phyloP scores from a whole-genome alignment of 2,329 filamentous ascomycete species.

The Arthrobotrys sinensis region DNA sequence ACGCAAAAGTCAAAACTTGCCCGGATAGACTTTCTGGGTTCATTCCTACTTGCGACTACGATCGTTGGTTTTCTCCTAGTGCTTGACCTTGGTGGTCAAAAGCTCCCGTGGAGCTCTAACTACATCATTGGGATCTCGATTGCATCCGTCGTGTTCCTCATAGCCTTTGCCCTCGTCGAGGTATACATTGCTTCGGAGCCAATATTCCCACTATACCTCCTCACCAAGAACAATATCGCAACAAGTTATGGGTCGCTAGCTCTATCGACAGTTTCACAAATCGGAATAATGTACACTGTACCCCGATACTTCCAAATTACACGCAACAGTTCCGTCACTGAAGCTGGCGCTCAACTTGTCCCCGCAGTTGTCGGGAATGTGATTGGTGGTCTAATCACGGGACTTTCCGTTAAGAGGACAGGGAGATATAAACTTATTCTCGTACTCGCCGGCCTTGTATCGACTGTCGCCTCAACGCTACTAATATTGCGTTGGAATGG shows the following conservation, averaged over 20 bases:
- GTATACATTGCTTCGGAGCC: slow-evolving; percentile 71
- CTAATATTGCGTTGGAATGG: slow-evolving; percentile 74
- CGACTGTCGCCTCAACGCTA: slow-evolving; percentile 41
- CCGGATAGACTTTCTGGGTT: slow-evolving; percentile 55
- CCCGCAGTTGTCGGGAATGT: slow-evolving; percentile 79
- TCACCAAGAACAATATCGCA: slow-evolving; percentile 72
- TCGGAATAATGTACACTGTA: slow-evolving; percentile 76
- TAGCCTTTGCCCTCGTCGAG: slow-evolving; percentile 65
- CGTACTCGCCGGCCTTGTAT: slow-evolving; percentile 68
- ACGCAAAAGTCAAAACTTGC: slow-evolving; percentile 46
- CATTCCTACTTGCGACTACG: slow-evolving; percentile 33
- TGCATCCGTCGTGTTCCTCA: slow-evolving; percentile 30
- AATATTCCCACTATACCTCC: slow-evolving; percentile 74
- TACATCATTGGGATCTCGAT: slow-evolving; percentile 37
- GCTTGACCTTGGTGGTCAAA: slow-evolving; percentile 56
- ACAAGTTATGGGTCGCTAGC: slow-evolving; percentile 72
- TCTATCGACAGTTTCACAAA: slow-evolving; percentile 59
- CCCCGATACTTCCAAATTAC: slow-evolving; percentile 81
- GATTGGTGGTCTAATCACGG: slow-evolving; percentile 75
- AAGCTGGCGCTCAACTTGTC: slow-evolving; percentile 75
- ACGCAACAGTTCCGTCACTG: slow-evolving; percentile 72
- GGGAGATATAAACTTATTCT: slow-evolving; percentile 75
- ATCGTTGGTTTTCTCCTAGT: slow-evolving; percentile 64
- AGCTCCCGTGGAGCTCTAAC: slow-evolving; percentile 38
- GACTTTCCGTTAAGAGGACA: slow-evolving; percentile 73